Base-by-base conservation (phyloP, 225 moss, liverwort and hornwort genomes). In the Neckera pumila region DNA sequence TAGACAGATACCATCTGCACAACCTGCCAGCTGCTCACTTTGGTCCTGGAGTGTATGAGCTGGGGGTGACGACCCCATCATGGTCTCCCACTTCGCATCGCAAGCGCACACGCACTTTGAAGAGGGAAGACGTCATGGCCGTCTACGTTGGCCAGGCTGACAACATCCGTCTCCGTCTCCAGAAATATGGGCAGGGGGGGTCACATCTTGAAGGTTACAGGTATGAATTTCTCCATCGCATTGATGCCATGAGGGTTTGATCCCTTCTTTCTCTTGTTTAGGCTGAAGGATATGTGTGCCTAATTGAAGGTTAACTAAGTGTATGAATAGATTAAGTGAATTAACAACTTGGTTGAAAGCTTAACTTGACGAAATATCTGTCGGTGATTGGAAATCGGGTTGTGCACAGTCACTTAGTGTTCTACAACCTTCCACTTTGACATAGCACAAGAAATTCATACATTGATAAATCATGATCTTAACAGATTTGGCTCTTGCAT, bases 141-240 rank as follows among this genome's bases (percentile, higher is more conserved):
- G 97, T 97, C 27, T 98, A 98, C 84, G 89, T 98, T 33, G 98
- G 98, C 42, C 95, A 96, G 89, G 95, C 98, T 70, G 96, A 97
- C 60, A 96, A 96, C 87, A 91, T 98, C 56, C 97, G 98, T 76
- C 94, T 94, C 64, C 93, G 98, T 34, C 96, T 98, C 56, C 97
- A 97, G 88, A 90, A 92, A 84, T 97, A 98, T 81, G 98, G 98
- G 31, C 97, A 92, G 84, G 93, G 95, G 17, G 98, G 97, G 45
- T 95, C 96, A 33, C 98, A 98, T 89, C 93, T 98, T 85, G 97
- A 98, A 93, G 92, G 92, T 7, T 90, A 91, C 87, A 83, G 91
- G 94, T 79, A 34, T 22, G 65, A 15, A 45, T 84, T 84, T 77
- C 18, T 69, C 10, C 69, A 33, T 61, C 10, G 33, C 53, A 64